Evolutionary conservation across 768 basidiomycete species (phyloP), one percentile per base, ranked within the genome.

Genomic region (Amanita subjunquillea): DNA sequence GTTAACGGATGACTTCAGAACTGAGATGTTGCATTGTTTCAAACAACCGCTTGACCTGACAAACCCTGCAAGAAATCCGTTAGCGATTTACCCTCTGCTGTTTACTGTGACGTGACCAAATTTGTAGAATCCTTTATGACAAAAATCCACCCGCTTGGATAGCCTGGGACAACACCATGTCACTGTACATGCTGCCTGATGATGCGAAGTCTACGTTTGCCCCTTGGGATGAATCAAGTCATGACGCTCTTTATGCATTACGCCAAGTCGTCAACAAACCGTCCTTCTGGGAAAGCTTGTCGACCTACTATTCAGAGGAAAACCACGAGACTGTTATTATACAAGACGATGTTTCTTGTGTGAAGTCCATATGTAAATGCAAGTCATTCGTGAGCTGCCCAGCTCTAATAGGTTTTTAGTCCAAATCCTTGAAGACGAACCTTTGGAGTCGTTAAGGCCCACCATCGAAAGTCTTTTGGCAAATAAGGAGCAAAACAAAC

Each of bases 401-500:
- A 39, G 29, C 50, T 15, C 27, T 59, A 7, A 55, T 29, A 20
- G 7, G 42, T 12, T 48, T 40, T 53, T 55, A 87, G 83, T 87
- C 62, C 90, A 93, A 72, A 62, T 92, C 15, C 73, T 87, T n/a
- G 85, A 85, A 59, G 81, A 85, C 57, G 79, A 78, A 51, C 82
- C 87, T 1, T 78, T 89, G 50, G 73, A 79, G 50, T 72, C 72
- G 0, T 68, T 90, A 54, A 75, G 71, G 54, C 82, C 82, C 0
- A 75, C 78, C 1, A 62, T 91, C 36, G 82, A 85, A 51, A 72
- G 72, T 30, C 67, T 87, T n/a, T 68, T 91, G 17, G 64, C 66
- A 7, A 78, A 88, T 59, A 79, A 84, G 55, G 82, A 88, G 57
- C 84, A 89, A 55, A 86, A 94, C 67, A 90, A 91, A 68, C 91